Evolutionary conservation across 1,139 yeast genomes (phyloP).

Genomic region (Hansenula sp.): DNA sequence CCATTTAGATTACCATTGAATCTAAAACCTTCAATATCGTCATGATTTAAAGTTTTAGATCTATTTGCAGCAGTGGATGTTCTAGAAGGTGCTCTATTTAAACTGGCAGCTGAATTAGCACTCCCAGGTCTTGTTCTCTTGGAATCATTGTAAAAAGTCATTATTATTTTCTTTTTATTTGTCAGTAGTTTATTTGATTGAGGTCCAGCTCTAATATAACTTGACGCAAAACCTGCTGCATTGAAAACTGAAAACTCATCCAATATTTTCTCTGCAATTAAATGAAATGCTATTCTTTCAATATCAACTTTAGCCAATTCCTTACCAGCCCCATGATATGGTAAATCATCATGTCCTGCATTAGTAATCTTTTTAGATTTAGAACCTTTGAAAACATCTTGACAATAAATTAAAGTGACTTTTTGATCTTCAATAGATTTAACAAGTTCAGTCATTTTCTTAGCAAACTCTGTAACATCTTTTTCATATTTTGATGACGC

Average conservation of each 20-base stretch:
- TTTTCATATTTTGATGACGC: slow-evolving; percentile 40
- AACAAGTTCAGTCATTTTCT: slow-evolving; percentile 56
- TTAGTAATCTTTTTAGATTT: slow-evolving; percentile 55
- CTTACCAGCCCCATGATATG: slow-evolving; percentile 70
- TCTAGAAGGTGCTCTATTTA: slow-evolving; percentile 9
- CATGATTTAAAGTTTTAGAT: slow-evolving; percentile 6
- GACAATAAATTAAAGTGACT: slow-evolving; percentile 77
- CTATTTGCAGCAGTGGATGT: neutral
- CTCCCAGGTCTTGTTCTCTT: slow-evolving; percentile 14
- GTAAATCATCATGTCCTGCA: slow-evolving; percentile 57
- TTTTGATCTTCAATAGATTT: slow-evolving; percentile 49
- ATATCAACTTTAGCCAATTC: slow-evolving; percentile 59
- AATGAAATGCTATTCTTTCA: slow-evolving; percentile 77
- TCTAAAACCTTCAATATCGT: slow-evolving; percentile 14
- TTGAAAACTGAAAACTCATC: slow-evolving; percentile 71
- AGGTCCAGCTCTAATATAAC: slow-evolving; percentile 63
- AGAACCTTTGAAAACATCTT: slow-evolving; percentile 81
- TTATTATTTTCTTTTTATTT: slow-evolving; percentile 41
- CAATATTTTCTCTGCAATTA: slow-evolving; percentile 65
- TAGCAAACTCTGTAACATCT: slow-evolving; percentile 71
- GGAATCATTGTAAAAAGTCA: slow-evolving; percentile 34
- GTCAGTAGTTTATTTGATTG: slow-evolving; percentile 43
- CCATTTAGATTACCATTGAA: neutral
- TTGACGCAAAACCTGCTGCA: slow-evolving; percentile 74
- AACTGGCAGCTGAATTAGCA: slow-evolving; percentile 3